Conservation (phyloP, 345 rosid genomes). For the Erodium maritimum region DNA sequence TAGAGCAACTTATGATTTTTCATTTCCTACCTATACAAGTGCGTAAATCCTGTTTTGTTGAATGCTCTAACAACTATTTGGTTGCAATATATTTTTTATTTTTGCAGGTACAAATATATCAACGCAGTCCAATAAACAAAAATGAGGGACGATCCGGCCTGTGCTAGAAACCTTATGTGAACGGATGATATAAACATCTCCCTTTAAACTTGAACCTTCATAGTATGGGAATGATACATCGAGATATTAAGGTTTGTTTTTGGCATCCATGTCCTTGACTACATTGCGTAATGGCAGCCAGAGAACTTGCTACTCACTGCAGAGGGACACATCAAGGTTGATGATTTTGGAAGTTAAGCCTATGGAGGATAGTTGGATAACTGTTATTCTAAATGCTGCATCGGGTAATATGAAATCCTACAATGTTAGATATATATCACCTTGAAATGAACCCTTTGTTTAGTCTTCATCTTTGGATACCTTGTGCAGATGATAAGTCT, state of each 20-base stretch:
- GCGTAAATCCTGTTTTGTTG: no score
- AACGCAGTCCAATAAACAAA: no score
- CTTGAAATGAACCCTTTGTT: neutral
- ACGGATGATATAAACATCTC: no score
- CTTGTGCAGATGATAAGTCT: conserved; percentile 72
- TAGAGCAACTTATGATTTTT: no score
- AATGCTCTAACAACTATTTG: no score
- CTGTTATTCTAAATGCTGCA: conserved; percentile 88
- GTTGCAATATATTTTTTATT: no score
- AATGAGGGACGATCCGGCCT: no score
- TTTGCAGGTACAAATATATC: no score
- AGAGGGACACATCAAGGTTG: conserved; percentile 88
- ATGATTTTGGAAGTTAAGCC: conserved; percentile 99
- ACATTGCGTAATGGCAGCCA: conserved; percentile 56
- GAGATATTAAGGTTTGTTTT: conserved; percentile 78
- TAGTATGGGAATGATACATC: conserved; percentile 81
- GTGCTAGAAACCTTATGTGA: no score
- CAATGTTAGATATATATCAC: neutral
- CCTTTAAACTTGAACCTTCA: no score
- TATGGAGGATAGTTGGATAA: conserved; percentile 82
- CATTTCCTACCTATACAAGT: no score
- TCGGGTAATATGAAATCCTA: conserved; percentile 42
- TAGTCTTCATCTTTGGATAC: conserved; percentile 4
- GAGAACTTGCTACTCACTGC: conserved; percentile 72
- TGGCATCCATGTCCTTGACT: conserved; percentile 6